Evolutionary conservation across 148 eudicot species (phyloP).

Genomic region (Cornus florida): DNA sequence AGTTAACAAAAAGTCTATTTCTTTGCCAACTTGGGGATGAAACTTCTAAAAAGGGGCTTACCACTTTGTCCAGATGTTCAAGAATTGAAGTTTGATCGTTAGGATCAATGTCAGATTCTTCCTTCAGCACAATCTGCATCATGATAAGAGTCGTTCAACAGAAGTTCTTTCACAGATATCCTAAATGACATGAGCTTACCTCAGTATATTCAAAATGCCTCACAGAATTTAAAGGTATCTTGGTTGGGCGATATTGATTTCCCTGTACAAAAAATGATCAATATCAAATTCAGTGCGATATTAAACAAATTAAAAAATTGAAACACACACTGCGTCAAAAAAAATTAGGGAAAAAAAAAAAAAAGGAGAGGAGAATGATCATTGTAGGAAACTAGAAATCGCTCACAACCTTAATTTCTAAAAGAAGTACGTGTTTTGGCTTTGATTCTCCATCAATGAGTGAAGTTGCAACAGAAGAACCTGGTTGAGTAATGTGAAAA

Average conservation of each 20-base stretch:
- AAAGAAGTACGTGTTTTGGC: slow-evolving; percentile 91
- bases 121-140: slow-evolving; percentile 78
- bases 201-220: slow-evolving; percentile 95
- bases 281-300: slow-evolving; percentile 8
- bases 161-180: slow-evolving; percentile 16
- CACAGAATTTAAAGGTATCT: slow-evolving; percentile 91
- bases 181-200: slow-evolving; percentile 42
- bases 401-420: slow-evolving; percentile 81
- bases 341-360: not conserved
- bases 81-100: slow-evolving; percentile 91
- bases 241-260: slow-evolving; percentile 96
- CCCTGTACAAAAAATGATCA: slow-evolving; percentile 47
- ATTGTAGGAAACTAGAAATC: not conserved
- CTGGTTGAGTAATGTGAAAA: slow-evolving; percentile 98
- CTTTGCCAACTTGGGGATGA: not conserved
- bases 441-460: slow-evolving; percentile 97
- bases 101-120: slow-evolving; percentile 79
- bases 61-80: slow-evolving; percentile 93
- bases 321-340: not conserved
- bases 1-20: not conserved
- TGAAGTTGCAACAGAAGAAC: slow-evolving; percentile 98
- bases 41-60: slow-evolving; percentile 23
- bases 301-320: not conserved
- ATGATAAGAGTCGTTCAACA: slow-evolving; percentile 11
- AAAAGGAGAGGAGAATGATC: not conserved